Percentiles rank a stretch among this genome's conserved stretches.
phyloP scores from a whole-genome alignment of 2,329 filamentous ascomycete species.

The Periconia sp. region DNA sequence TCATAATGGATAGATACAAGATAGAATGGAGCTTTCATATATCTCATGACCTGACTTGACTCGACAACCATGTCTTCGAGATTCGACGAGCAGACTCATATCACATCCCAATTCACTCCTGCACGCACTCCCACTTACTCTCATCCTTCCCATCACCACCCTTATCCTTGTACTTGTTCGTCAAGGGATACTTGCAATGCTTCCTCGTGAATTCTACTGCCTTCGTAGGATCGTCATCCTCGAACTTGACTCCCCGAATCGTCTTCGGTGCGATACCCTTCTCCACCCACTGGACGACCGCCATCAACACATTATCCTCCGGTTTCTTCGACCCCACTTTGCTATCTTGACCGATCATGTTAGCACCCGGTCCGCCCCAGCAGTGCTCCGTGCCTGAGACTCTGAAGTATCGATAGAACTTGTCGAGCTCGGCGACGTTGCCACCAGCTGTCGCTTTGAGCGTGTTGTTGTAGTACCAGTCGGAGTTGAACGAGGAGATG shows the following conservation, averaged over 20 bases:
- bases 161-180: constrained; percentile 20
- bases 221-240: constrained; percentile 11
- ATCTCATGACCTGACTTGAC: too few species aligned
- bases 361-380: constrained; percentile 46
- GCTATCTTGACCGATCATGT: background rate
- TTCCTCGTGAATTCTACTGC: constrained; percentile 20
- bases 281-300: constrained; percentile 28
- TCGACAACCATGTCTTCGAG: too few species aligned
- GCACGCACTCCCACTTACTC: constrained; percentile 22
- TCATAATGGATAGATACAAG: too few species aligned
- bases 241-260: constrained; percentile 18
- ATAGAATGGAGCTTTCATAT: too few species aligned
- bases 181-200: constrained; percentile 30
- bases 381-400: constrained; percentile 59
- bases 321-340: background rate
- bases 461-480: constrained; percentile 51
- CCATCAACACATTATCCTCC: constrained; percentile 44
- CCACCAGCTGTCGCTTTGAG: constrained; percentile 41
- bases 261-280: constrained; percentile 20
- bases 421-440: constrained; percentile 32
- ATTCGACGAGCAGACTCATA: too few species aligned
- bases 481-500: constrained; percentile 4
- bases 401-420: constrained; percentile 55
- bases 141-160: constrained; percentile 22
- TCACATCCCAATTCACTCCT: too few species aligned